Conservation (phyloP, 2,329 filamentous ascomycete genomes). For the Dendrostoma leiphaemia region DNA sequence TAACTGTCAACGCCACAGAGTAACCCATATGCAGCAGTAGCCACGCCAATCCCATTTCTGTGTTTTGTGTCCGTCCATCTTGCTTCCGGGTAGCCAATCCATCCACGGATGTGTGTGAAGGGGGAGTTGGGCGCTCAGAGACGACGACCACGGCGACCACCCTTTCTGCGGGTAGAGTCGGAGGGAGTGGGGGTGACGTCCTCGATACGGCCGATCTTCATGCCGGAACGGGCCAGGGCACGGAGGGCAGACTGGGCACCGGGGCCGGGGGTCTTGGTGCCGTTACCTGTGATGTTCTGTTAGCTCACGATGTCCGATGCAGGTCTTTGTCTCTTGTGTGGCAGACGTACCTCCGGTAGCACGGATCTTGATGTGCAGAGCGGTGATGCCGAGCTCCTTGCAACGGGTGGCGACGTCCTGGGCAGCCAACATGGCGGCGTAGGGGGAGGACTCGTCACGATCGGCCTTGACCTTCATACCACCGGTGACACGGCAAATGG, state of each 20-base stretch:
- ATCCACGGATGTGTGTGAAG: conserved; percentile 1
- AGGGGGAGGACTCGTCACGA: conserved; percentile 99
- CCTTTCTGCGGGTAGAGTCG: conserved; percentile 99
- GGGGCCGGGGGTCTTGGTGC: conserved; percentile 99
- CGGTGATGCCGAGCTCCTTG: conserved; percentile 74
- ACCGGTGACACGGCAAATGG: conserved; percentile 99
- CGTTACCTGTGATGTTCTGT: conserved; percentile 65
- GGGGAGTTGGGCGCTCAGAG: conserved; percentile 63
- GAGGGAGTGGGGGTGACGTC: conserved; percentile 99
- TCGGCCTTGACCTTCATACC: conserved; percentile 99
- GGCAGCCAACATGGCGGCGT: conserved; percentile 99
- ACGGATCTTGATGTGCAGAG: conserved; percentile 99
- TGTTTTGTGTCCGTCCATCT: conserved; percentile 1
- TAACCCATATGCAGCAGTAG: conserved; percentile 47
- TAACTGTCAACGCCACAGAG: conserved; percentile 67
- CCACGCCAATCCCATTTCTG: conserved; percentile 23
- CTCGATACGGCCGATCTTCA: conserved; percentile 99
- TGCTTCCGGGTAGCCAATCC: conserved; percentile 11
- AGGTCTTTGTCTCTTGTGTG: too few relatives aligned
- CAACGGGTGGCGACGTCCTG: conserved; percentile 92
- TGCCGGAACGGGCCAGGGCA: conserved; percentile 96
- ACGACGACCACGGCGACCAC: conserved; percentile 99
- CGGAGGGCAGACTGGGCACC: conserved; percentile 99
- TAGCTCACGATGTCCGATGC: too few relatives aligned
- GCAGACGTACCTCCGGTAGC: conserved; percentile 83